Base-by-base conservation (phyloP, 202 grass and related monocot species). In the Schoenoplectus triqueter region DNA sequence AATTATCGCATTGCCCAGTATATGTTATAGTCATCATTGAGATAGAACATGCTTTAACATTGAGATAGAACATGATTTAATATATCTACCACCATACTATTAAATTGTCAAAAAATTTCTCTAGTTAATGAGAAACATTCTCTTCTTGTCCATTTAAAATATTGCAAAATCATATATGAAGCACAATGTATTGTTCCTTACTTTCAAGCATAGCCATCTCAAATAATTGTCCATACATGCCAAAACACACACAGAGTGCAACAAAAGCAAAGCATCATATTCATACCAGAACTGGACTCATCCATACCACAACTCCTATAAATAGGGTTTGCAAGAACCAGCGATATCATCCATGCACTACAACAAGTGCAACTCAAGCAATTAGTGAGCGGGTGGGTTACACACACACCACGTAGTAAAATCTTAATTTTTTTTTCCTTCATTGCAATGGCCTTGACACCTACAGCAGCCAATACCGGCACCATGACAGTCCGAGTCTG, bases 291-390 rank as follows among this genome's bases (percentile, higher is more conserved):
- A 42, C 78, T 15, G 3, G 6, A 19, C 51, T 81, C 59, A 62
- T 82, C 44, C 20, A 56, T 41, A 59, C 49, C 14, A 7, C 14
- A 71, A 67, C 21, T 46, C 49, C 65, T 83, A 83, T 83, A 83
- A 83, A 83, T 83, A 83, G 81, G 62, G 81, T 39, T 41, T 69
- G 50, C 64, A 71, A 31, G 31, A 83, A 71, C 22, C 65, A 83
- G 51, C 2, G 5, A 82, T 21, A 82, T 0, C 1, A 68, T 48
- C 20, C 64, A 68, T 66, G 18, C 62, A 66, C 62, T 67, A 51
- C 6, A 68, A 49, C 11, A 67, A 66, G 80, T 82, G 44, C 10
- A 67, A 39, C 46, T 82, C 21, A 64, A 63, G 14, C 64, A 39
- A 78, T 54, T 19, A 50, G 55, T 19, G 76, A 62, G 76, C 13